Base-by-base conservation (phyloP, 352 stramenopile species). In the Blastocystis sp. region DNA sequence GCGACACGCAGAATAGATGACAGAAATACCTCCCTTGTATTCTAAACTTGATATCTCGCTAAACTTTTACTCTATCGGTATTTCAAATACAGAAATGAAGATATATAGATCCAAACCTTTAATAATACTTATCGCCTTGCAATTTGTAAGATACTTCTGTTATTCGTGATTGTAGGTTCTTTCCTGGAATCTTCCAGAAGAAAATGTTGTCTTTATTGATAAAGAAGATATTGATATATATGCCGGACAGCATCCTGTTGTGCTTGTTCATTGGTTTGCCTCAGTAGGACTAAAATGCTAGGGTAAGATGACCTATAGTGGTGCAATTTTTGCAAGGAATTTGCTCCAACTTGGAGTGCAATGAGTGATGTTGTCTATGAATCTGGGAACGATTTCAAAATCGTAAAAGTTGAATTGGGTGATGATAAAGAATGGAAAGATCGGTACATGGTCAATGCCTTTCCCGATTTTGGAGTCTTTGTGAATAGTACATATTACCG, bases 401-500 rank as follows among this genome's bases (percentile, higher is more conserved):
- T 56, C n/a, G 37, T 77, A 17, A 77, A 77, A 48, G 64, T 77
- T 27, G 64, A 77, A 56, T 19, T 77, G 7, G 64, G 64, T 56
- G 64, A 77, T 30, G 64, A 77, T 30, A 77, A 77, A 19, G 64
- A 77, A 30, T 77, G 37, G 33, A 56, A 56, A 19, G 64, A 77
- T 53, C 64, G 64, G 4, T 77, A 56, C 37, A 56, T 30, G 22
- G 64, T 77, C 33, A 56, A 33, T n/a, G 30, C 37, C 5, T 77
- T 77, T 19, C 64, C 64, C 9, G 64, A 77, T 51, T 77, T 77
- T 56, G 64, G 64, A 37, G 64, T 77, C 33, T 77, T 77, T 77
- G 64, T 77, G 4, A 56, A 77, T 30, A 42, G 64, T 17, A 56
- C 27, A 19, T 77, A 77, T 56, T 51, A 56, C 30, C 64, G 64